Conservation (phyloP, 352 stramenopile species). For the Phytopythium kandeliae region DNA sequence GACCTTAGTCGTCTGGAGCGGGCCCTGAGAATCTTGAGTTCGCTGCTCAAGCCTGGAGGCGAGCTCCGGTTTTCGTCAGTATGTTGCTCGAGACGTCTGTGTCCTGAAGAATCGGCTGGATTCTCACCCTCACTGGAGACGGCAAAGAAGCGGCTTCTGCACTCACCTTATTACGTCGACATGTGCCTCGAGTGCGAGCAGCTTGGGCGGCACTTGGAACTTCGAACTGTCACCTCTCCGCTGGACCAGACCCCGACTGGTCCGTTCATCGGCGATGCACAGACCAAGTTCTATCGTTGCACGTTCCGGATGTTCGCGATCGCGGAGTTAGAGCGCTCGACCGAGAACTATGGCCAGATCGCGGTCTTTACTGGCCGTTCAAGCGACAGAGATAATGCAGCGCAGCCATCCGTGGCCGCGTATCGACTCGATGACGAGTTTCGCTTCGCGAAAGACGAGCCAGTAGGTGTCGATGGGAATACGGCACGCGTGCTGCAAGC, state of each 20-base stretch:
- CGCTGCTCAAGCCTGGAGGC: slow-evolving; percentile 36
- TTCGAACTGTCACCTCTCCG: slow-evolving; percentile 10
- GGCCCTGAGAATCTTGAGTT: slow-evolving; percentile 25
- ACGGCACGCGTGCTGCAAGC: slow-evolving; percentile 43
- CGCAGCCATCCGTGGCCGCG: not conserved
- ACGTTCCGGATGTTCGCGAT: slow-evolving; percentile 42
- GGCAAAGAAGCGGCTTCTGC: slow-evolving; percentile 9
- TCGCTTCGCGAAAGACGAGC: slow-evolving; percentile 25
- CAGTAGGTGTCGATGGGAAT: slow-evolving; percentile 35
- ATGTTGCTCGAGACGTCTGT: slow-evolving; percentile 23
- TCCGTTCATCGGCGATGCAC: not conserved
- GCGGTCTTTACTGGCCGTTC: slow-evolving; percentile 26
- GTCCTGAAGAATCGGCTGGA: not conserved
- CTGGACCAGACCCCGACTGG: not conserved
- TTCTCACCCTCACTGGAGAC: slow-evolving; percentile 7
- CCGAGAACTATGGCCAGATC: slow-evolving; percentile 51
- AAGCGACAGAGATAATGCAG: not conserved
- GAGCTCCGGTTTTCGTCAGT: slow-evolving; percentile 32
- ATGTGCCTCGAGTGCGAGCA: slow-evolving; percentile 32
- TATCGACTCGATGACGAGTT: slow-evolving; percentile 37
- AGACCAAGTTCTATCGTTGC: slow-evolving; percentile 15
- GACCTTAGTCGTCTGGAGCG: slow-evolving; percentile 18
- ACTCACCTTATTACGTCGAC: slow-evolving; percentile 37
- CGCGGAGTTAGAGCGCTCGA: slow-evolving; percentile 25
- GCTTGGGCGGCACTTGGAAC: slow-evolving; percentile 13